phyloP scores from a whole-genome alignment of 2,329 filamentous ascomycete genomes.

The Amylocarpus encephaloides region DNA sequence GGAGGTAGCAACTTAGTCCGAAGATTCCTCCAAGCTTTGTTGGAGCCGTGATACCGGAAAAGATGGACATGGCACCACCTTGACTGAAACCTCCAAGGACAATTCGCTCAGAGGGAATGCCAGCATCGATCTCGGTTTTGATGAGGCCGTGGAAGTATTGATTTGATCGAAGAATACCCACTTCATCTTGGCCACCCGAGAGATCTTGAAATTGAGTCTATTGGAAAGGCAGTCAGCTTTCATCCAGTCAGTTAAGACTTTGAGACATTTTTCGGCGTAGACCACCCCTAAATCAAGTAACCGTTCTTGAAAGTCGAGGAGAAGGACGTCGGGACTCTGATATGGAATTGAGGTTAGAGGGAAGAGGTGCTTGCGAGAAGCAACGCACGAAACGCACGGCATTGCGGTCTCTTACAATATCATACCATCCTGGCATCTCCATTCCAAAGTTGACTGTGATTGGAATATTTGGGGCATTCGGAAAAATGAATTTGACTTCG shows the following conservation, averaged over 20 bases:
- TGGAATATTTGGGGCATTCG: constrained; percentile 79
- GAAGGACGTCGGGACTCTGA: too few species aligned
- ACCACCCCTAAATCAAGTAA: neutral
- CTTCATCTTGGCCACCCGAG: constrained; percentile 54
- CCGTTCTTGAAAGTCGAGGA: too few species aligned
- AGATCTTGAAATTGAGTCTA: constrained; percentile 41
- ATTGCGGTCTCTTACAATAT: constrained; percentile 52
- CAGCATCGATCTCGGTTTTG: constrained; percentile 70
- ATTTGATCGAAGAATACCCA: constrained; percentile 66
- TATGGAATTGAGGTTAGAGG: too few species aligned
- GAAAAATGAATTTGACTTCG: constrained; percentile 90
- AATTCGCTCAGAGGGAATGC: constrained; percentile 76
- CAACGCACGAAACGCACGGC: constrained; percentile 23
- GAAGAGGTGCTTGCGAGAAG: neutral
- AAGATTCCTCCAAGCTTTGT: constrained; percentile 83
- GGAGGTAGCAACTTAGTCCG: constrained; percentile 74
- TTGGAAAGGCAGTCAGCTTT: constrained; percentile 3
- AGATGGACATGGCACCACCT: constrained; percentile 80
- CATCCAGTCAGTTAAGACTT: too few species aligned
- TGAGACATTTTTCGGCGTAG: too few species aligned
- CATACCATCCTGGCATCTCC: constrained; percentile 83
- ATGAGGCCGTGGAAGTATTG: constrained; percentile 75
- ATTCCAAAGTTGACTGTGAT: constrained; percentile 77
- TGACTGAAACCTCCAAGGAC: constrained; percentile 82
- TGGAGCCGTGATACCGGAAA: constrained; percentile 67